Evolutionary conservation across 331 rosid genomes (phyloP).

Genomic region (Quercus tomentella): DNA sequence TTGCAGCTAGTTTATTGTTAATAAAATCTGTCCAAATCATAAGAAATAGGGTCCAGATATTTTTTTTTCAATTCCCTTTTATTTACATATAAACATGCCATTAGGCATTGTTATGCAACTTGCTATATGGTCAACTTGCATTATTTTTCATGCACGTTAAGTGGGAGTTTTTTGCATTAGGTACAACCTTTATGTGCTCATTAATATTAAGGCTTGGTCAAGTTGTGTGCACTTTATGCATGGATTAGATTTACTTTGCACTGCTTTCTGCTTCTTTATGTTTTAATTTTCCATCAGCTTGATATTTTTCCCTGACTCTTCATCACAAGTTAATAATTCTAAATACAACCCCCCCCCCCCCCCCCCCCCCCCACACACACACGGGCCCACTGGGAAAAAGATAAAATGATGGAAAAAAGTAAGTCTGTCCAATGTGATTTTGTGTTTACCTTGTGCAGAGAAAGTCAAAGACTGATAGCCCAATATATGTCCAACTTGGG

Average conservation of each 20-base stretch:
- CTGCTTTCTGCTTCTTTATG: background rate
- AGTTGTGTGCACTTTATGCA: background rate
- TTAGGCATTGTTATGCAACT: background rate
- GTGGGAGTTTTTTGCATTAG: too few relatives aligned
- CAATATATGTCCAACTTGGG: constrained; percentile 66
- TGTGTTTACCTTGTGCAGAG: constrained; percentile 37
- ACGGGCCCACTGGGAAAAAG: background rate
- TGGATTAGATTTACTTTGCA: background rate
- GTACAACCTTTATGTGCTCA: too few relatives aligned
- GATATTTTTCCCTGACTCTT: background rate
- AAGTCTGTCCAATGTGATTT: too few relatives aligned
- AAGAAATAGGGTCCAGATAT: too few relatives aligned
- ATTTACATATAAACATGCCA: background rate
- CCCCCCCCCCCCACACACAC: background rate
- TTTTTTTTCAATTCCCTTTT: background rate
- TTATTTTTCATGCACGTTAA: background rate
- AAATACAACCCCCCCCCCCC: background rate
- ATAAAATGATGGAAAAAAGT: background rate
- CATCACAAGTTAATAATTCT: background rate
- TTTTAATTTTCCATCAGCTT: background rate
- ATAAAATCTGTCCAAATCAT: too few relatives aligned
- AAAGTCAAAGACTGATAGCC: constrained; percentile 59
- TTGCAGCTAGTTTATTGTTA: too few relatives aligned
- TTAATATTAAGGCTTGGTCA: too few relatives aligned
- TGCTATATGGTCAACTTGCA: background rate